A percentile compares a stretch with the other conserved stretches of the same genome.
Conservation (phyloP, 73 alveolate species). For the Uronychia setigera region DNA sequence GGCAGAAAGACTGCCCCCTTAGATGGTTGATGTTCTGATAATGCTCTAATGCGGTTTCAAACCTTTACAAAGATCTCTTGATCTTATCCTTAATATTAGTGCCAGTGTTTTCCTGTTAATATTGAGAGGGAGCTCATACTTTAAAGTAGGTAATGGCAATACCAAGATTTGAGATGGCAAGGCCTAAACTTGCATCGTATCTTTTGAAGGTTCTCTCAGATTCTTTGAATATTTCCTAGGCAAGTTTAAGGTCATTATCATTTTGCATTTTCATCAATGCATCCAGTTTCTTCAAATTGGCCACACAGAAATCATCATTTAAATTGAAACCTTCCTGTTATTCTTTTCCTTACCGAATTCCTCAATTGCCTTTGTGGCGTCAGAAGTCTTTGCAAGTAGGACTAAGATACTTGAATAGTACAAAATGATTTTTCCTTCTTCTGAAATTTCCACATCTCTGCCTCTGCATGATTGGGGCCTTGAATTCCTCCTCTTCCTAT, state of each 20-base stretch:
- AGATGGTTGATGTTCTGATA: conserved; percentile 17
- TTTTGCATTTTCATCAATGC: background rate
- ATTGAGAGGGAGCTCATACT: background rate
- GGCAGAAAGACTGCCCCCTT: conserved; percentile 41
- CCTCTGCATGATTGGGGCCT: background rate
- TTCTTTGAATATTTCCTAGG: background rate
- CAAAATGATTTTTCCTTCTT: background rate
- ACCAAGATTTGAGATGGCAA: background rate
- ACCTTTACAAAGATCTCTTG: conserved; percentile 15
- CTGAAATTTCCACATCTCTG: background rate
- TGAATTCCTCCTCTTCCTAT: background rate
- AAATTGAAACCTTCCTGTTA: background rate
- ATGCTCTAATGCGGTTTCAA: conserved; percentile 6
- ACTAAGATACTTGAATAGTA: background rate
- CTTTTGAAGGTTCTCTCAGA: background rate
- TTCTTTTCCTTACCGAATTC: background rate
- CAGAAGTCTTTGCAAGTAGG: background rate
- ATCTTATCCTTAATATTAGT: background rate
- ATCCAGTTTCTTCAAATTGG: conserved; percentile 1
- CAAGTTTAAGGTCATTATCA: background rate
- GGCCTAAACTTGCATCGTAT: background rate
- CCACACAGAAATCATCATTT: background rate
- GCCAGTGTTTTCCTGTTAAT: background rate
- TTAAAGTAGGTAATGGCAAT: background rate
- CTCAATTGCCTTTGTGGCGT: background rate